phyloP scores from a whole-genome alignment of 495 filamentous ascomycete species.

The Annulohypoxylon maeteangense region DNA sequence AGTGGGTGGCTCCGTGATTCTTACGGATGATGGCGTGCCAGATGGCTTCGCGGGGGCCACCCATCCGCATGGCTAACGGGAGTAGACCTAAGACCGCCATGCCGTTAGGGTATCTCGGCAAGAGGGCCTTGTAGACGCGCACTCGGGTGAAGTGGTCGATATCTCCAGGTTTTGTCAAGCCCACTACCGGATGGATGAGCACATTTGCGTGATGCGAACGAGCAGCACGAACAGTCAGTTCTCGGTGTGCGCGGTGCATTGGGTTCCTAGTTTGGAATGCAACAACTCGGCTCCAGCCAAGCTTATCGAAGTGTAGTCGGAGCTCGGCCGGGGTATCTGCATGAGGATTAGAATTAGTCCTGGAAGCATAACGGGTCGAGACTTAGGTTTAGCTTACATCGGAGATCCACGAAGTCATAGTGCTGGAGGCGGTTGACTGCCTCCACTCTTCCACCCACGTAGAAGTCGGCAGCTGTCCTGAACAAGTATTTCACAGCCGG shows the following conservation, averaged over 20 bases:
- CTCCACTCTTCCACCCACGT: conserved; percentile 94
- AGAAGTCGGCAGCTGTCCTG: conserved; percentile 82
- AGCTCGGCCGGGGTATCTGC: conserved; percentile 93
- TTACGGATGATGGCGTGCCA: conserved; percentile 99
- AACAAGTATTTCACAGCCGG: conserved; percentile 91
- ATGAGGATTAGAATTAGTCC: conserved; percentile 18
- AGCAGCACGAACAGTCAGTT: conserved; percentile 95
- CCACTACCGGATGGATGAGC: conserved; percentile 98
- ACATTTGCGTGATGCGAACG: conserved; percentile 96
- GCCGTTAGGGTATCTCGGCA: conserved; percentile 97
- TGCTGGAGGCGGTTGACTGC: conserved; percentile 94
- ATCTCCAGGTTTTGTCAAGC: conserved; percentile 97
- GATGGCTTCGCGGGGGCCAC: conserved; percentile 96
- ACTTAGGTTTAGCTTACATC: conserved; percentile 70
- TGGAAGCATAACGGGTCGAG: neutral
- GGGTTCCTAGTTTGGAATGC: conserved; percentile 99
- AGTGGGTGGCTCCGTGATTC: conserved; percentile 98
- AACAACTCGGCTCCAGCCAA: conserved; percentile 95
- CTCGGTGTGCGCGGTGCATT: conserved; percentile 98
- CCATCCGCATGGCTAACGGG: conserved; percentile 98
- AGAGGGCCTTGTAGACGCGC: conserved; percentile 95
- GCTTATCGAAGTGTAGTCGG: conserved; percentile 96
- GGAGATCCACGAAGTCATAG: conserved; percentile 97
- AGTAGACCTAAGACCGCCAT: conserved; percentile 98
- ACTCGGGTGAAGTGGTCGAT: conserved; percentile 99